A percentile compares a stretch with the other conserved stretches of the same genome.
phyloP scores from a whole-genome alignment of 2,329 filamentous ascomycete genomes.

The Epicoccum nigrum region DNA sequence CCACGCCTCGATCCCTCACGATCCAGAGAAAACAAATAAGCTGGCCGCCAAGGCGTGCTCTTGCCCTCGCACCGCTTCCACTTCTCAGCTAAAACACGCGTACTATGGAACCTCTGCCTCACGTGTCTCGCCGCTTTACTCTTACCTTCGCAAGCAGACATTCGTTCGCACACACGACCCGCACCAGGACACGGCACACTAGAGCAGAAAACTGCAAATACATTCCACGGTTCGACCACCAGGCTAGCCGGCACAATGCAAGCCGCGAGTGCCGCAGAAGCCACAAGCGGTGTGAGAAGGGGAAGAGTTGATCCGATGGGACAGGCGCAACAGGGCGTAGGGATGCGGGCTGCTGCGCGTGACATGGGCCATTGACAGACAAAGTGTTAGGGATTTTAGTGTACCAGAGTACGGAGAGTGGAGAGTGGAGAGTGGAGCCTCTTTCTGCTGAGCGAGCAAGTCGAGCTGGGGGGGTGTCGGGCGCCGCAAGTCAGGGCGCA shows the following conservation, averaged over 20 bases:
- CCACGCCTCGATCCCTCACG: conserved; percentile 4
- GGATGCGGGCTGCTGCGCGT: conserved; percentile 3
- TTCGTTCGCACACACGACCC: too few relatives aligned
- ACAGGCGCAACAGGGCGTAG: neutral
- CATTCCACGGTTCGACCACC: conserved; percentile 4
- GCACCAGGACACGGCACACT: neutral
- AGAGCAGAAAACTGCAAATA: neutral
- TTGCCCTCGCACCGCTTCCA: neutral
- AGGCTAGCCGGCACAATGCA: conserved; percentile 7
- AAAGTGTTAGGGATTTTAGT: conserved; percentile 18
- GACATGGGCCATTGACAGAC: conserved; percentile 5
- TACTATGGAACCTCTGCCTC: conserved; percentile 13
- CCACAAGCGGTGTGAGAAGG: conserved; percentile 1
- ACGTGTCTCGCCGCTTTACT: conserved; percentile 17
- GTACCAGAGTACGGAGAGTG: conserved; percentile 6
- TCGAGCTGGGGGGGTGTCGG: neutral
- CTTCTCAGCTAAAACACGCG: conserved; percentile 12
- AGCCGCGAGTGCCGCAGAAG: conserved; percentile 11
- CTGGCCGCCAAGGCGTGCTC: too few relatives aligned
- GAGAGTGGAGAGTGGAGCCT: conserved; percentile 13
- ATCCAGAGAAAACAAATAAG: too few relatives aligned
- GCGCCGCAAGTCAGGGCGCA: too few relatives aligned
- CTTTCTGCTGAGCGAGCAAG: conserved; percentile 7
- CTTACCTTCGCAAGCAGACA: conserved; percentile 2
- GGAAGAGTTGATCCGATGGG: neutral